Conservation (phyloP, 768 basidiomycete genomes). For the Suillus placidus region DNA sequence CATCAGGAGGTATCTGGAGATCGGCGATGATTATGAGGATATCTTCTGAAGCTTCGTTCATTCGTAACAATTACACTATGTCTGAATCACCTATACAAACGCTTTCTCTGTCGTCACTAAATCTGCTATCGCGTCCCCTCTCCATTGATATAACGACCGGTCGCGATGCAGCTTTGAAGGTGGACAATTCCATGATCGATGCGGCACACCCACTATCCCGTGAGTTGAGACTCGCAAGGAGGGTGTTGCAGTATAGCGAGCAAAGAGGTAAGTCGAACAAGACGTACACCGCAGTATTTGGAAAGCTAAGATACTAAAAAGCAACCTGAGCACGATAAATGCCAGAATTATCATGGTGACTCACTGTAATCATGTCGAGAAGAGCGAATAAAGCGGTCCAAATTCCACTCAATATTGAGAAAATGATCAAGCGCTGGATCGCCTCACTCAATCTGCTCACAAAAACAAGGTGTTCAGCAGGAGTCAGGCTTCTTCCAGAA, state of each 20-base stretch:
- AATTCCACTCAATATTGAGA: neutral
- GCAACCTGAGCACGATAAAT: neutral
- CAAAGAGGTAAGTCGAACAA: slow-evolving; percentile 35
- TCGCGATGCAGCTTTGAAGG: slow-evolving; percentile 1
- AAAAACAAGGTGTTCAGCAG: neutral
- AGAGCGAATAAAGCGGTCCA: slow-evolving; percentile 3
- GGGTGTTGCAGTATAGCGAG: slow-evolving; percentile 36
- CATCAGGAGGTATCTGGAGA: slow-evolving; percentile 64
- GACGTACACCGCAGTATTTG: slow-evolving; percentile 24
- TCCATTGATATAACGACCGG: neutral
- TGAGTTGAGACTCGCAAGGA: slow-evolving; percentile 36
- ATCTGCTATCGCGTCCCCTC: neutral
- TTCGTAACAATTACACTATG: neutral
- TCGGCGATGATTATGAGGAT: slow-evolving; percentile 80
- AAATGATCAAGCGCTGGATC: neutral
- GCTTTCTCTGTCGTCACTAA: neutral
- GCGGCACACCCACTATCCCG: slow-evolving; percentile 9
- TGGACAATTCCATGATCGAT: neutral
- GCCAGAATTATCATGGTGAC: neutral
- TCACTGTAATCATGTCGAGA: slow-evolving; percentile 1
- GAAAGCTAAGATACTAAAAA: slow-evolving; percentile 13
- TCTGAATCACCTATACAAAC: neutral
- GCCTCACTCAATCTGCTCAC: neutral
- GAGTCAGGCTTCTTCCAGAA: neutral
- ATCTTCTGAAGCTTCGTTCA: slow-evolving; percentile 42